Conservation (phyloP, 441 rosid species). For the Populus tomentosa region DNA sequence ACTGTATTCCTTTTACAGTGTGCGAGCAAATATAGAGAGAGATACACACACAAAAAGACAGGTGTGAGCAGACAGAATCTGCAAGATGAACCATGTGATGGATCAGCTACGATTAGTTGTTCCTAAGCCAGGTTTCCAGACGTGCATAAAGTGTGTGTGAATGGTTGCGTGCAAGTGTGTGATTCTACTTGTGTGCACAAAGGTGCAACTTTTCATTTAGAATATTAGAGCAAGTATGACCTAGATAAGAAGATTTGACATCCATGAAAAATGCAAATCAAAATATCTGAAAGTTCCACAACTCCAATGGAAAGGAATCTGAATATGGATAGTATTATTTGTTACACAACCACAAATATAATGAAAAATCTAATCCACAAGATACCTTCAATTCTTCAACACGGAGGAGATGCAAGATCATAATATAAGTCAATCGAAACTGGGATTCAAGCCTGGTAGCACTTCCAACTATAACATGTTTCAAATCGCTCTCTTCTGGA, state of each 20-base stretch:
- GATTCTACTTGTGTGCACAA: background rate
- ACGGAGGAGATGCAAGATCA: conserved; percentile 98
- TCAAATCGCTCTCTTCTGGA: conserved; percentile 69
- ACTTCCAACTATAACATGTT: conserved; percentile 64
- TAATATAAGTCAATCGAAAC: conserved; percentile 93
- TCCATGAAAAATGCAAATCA: background rate
- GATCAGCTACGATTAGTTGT: background rate
- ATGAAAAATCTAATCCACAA: conserved; percentile 11
- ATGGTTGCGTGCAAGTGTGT: background rate
- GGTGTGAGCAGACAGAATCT: background rate
- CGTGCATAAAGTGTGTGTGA: background rate
- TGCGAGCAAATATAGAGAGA: background rate
- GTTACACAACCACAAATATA: conserved; percentile 1
- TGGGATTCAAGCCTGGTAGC: conserved; percentile 91
- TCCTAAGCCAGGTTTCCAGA: background rate
- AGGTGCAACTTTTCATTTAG: background rate
- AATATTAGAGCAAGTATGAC: background rate
- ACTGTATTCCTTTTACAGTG: background rate
- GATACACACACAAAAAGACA: background rate
- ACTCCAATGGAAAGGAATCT: conserved; percentile 8
- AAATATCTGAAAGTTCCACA: background rate
- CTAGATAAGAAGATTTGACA: background rate
- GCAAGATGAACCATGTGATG: background rate
- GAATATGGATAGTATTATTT: background rate
- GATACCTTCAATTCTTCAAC: conserved; percentile 98